These are phyloP conservation scores for Coniella lustricola DNA, from an alignment of 2,329 filamentous ascomycete species.

Conservation along the genomic window DNA sequence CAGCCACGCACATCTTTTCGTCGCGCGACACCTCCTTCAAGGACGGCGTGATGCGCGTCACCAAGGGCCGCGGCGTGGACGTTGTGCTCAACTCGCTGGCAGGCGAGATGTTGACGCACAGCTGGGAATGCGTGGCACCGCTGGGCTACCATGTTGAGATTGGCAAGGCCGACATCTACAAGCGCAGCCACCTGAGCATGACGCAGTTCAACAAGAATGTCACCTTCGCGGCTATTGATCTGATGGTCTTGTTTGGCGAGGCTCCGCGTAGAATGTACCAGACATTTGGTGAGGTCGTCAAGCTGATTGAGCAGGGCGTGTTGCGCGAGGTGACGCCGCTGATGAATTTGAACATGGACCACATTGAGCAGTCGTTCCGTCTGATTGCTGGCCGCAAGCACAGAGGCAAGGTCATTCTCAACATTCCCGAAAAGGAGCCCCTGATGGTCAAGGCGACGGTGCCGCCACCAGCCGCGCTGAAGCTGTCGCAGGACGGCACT, in stretches of 20 bases:
- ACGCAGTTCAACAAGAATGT: slow-evolving; percentile 23
- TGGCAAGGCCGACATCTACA: slow-evolving; percentile 24
- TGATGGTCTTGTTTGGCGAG: slow-evolving; percentile 4
- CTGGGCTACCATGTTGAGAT: slow-evolving; percentile 28
- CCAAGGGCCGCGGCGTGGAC: slow-evolving; percentile 13
- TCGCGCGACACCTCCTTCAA: slow-evolving; percentile 7
- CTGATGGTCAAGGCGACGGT: slow-evolving; percentile 16
- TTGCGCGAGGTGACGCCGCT: slow-evolving; percentile 26
- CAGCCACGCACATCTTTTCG: slow-evolving; percentile 30
- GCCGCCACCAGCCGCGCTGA: slow-evolving; percentile 6
- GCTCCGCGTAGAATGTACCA: not conserved
- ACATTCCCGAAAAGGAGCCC: slow-evolving; percentile 8
- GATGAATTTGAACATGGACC: slow-evolving; percentile 27
- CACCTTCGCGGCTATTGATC: slow-evolving; percentile 12
- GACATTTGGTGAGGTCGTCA: slow-evolving; percentile 1
- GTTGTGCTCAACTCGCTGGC: slow-evolving; percentile 17
- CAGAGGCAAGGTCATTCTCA: slow-evolving; percentile 31
- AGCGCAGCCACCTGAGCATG: slow-evolving; percentile 28
- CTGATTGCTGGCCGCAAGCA: slow-evolving; percentile 35
- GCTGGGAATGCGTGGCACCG: slow-evolving; percentile 25
- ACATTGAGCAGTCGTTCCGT: slow-evolving; percentile 34
- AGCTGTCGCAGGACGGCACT: slow-evolving; percentile 19
- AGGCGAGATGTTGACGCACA: slow-evolving; percentile 21
- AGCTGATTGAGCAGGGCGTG: slow-evolving; percentile 6
- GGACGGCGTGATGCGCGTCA: slow-evolving; percentile 4